Evolutionary conservation across 2,329 filamentous ascomycete genomes (phyloP), one percentile per base, ranked within the genome.

Genomic region (Sporothrix brunneoviolacea): DNA sequence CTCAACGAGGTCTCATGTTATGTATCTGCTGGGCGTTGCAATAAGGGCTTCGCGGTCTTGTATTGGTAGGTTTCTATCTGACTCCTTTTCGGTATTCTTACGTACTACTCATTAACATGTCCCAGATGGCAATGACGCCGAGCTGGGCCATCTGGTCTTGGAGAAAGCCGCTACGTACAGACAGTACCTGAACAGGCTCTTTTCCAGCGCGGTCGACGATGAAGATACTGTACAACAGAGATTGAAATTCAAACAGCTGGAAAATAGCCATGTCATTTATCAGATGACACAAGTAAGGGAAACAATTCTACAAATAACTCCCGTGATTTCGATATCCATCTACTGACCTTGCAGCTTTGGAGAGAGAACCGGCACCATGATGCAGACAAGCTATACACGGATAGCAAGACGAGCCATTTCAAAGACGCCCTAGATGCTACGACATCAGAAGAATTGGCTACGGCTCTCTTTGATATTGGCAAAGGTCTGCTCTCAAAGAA

Each of bases 401-500:
- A 42, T 5, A 66, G 66, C 32, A 86, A 86, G 58, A 66, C 80
- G 2, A 67, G 69, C 58, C 68, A 54, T n/a, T 64, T 67, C 9
- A 64, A 58, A 33, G 60, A 59, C 19, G 59, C 47, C 1, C 62
- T 79, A 2, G 74, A 82, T 38, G 64, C 74, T 0, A 55, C 65
- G 2, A 73, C 73, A 2, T 71, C 75, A 2, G 84, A 91, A 62
- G 73, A 70, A 33, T 66, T 91, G 38, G 76, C 82, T 4, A 83
- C 89, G 58, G 69, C 84, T 2, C 71, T 90, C 8, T 87, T 83
- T 55, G 81, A 85, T 53, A 86, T 95, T 36, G 89, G 89, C 4
- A 80, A 75, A 42, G 73, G 74, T 13, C 65, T 84, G 13, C 63
- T 80, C 3, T 24, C 62, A 3, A 77, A 75, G 46, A 67, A 72